Percentiles rank a stretch among this genome's conserved stretches.
Evolutionary conservation across 805 yeast species (phyloP).

Genomic region (Teunomyces aglyptinius): DNA sequence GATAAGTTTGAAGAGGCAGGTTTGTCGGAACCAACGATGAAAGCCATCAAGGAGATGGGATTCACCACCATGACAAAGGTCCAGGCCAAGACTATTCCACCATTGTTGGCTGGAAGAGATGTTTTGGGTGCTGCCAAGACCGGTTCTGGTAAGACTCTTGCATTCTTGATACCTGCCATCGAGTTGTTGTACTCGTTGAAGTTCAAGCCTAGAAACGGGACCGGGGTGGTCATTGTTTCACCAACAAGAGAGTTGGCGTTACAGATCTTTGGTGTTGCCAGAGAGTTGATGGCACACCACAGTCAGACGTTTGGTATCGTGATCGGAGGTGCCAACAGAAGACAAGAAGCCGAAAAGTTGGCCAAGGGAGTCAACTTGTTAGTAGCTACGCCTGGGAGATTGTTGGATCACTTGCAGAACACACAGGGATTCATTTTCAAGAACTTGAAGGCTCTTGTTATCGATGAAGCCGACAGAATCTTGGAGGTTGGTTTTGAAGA

Average conservation of each 20-base stretch:
- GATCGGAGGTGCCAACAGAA: conserved; percentile 97
- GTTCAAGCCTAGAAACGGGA: conserved; percentile 97
- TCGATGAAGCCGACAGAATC: conserved; percentile 98
- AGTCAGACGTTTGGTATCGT: conserved; percentile 95
- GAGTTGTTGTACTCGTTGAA: conserved; percentile 86
- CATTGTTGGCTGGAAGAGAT: conserved; percentile 92
- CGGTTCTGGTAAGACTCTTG: conserved; percentile 97
- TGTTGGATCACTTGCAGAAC: conserved; percentile 94
- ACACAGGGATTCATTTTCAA: conserved; percentile 92
- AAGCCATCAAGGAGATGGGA: conserved; percentile 85
- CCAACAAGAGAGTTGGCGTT: conserved; percentile 98
- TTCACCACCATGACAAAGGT: conserved; percentile 90
- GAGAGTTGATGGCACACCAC: conserved; percentile 87
- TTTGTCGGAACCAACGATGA: conserved; percentile 76
- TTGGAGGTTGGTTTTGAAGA: conserved; percentile 98
- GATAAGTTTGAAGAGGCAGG: conserved; percentile 44
- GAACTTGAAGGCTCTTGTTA: conserved; percentile 88
- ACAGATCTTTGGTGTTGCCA: conserved; percentile 96
- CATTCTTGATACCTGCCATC: conserved; percentile 93
- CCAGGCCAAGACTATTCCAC: conserved; percentile 95
- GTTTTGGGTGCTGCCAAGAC: conserved; percentile 99
- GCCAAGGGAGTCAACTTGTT: conserved; percentile 89
- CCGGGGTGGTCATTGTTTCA: conserved; percentile 92
- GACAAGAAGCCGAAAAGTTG: conserved; percentile 95
- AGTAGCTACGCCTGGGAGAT: conserved; percentile 97